These are phyloP conservation scores for Artomyces pyxidatus DNA, from an alignment of 768 basidiomycete species.

Conservation along the genomic window DNA sequence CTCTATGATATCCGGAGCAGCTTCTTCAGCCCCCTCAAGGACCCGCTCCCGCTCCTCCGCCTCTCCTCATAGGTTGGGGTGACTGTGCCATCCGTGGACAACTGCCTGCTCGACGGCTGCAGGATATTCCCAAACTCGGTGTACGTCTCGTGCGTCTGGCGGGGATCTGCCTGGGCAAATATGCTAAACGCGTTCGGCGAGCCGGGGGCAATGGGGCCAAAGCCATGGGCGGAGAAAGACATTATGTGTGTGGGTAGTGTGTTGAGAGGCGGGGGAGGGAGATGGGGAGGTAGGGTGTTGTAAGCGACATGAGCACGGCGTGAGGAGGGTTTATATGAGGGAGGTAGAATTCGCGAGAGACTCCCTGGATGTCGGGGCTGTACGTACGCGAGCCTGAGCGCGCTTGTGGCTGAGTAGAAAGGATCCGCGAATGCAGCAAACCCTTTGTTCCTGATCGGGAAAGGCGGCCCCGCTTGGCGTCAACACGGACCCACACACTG, in stretches of 20 bases:
- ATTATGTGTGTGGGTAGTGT: neutral
- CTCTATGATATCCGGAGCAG: slow-evolving; percentile 5
- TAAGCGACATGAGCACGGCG: neutral
- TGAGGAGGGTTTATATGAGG: slow-evolving; percentile 2
- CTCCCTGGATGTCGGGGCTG: neutral
- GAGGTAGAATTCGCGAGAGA: no score
- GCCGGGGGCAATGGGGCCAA: slow-evolving; percentile 6
- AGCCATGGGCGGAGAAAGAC: neutral
- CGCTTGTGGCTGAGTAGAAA: neutral
- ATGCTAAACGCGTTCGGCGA: slow-evolving; percentile 10
- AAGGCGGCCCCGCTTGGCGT: neutral
- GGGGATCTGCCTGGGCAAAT: slow-evolving; percentile 13
- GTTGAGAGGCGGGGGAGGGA: neutral
- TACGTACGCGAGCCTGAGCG: neutral
- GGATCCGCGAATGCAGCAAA: neutral
- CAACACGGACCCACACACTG: neutral
- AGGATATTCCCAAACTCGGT: slow-evolving; percentile 1
- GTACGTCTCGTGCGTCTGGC: slow-evolving; percentile 6
- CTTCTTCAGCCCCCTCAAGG: slow-evolving; percentile 2
- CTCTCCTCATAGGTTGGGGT: neutral
- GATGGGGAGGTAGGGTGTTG: neutral
- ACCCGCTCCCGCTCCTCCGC: neutral
- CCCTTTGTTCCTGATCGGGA: slow-evolving; percentile 14
- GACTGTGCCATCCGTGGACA: neutral
- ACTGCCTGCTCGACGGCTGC: slow-evolving; percentile 1